phyloP scores from a whole-genome alignment of 352 stramenopile genomes.

The Globisporangium spinosum region DNA sequence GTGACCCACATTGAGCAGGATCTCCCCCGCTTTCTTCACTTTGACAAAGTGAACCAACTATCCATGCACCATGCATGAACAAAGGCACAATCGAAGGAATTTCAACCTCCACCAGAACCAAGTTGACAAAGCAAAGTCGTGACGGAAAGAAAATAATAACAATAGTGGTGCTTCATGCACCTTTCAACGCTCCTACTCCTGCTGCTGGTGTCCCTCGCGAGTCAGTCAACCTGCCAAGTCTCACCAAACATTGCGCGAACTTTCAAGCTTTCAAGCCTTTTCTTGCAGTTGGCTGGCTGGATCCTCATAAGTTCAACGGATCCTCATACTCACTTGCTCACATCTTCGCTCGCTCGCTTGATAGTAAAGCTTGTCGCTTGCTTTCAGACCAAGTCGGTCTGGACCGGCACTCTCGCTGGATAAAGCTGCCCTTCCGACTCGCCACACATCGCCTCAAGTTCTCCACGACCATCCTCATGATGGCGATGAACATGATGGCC shows the following conservation, averaged over 20 bases:
- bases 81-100: not conserved
- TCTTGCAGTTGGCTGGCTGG: not conserved
- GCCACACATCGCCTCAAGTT: slow-evolving; percentile 6
- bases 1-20: not conserved
- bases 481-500: not conserved
- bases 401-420: not conserved
- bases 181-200: not conserved
- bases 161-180: not conserved
- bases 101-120: not conserved
- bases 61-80: not conserved
- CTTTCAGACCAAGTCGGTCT: not conserved
- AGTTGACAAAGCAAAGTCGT: not conserved
- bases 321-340: not conserved
- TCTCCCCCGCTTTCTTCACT: not conserved
- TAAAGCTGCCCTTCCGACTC: slow-evolving; percentile 1
- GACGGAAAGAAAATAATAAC: not conserved
- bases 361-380: not conserved
- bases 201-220: not conserved
- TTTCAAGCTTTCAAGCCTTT: not conserved
- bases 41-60: not conserved
- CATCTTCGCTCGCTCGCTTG: not conserved
- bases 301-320: not conserved
- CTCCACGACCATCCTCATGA: not conserved
- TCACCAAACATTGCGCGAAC: not conserved
- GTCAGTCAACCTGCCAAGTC: not conserved